Percentiles rank a stretch among this genome's conserved stretches.
Conservation (phyloP, 352 stramenopile genomes). For the Phytophthora aleatoria region DNA sequence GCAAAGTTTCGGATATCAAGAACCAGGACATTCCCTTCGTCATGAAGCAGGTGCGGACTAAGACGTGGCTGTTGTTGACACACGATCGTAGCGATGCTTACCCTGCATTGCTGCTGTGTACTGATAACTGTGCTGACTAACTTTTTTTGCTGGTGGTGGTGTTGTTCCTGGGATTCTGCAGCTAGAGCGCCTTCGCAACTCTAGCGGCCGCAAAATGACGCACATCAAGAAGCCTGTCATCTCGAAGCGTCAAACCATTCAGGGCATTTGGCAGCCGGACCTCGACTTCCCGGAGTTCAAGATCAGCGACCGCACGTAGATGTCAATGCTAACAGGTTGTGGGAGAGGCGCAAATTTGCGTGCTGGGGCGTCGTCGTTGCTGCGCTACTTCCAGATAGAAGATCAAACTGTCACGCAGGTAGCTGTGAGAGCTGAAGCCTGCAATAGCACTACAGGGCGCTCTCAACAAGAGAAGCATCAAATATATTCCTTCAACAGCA, state of each 20-base stretch:
- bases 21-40: constrained; percentile 88
- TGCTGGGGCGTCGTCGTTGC: background rate
- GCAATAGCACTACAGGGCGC: constrained; percentile 17
- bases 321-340: constrained; percentile 8
- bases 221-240: constrained; percentile 84
- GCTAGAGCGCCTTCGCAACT: constrained; percentile 85
- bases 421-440: constrained; percentile 3
- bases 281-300: constrained; percentile 87
- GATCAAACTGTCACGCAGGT: background rate
- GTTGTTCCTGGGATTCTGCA: constrained; percentile 22
- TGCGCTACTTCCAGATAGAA: background rate
- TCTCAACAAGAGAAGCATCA: constrained; percentile 40
- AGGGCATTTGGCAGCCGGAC: constrained; percentile 90
- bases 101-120: background rate
- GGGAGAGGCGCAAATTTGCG: constrained; percentile 2
- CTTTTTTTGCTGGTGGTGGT: background rate
- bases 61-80: background rate
- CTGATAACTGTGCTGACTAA: background rate
- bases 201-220: constrained; percentile 90
- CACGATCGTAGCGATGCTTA: background rate
- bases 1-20: constrained; percentile 89
- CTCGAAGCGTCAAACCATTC: constrained; percentile 79
- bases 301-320: constrained; percentile 67
- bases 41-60: constrained; percentile 65
- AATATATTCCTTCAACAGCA: constrained; percentile 49